Evolutionary conservation across 176 grass and related monocot genomes (phyloP), one percentile per base, ranked within the genome.

Genomic region (Thalia dealbata): DNA sequence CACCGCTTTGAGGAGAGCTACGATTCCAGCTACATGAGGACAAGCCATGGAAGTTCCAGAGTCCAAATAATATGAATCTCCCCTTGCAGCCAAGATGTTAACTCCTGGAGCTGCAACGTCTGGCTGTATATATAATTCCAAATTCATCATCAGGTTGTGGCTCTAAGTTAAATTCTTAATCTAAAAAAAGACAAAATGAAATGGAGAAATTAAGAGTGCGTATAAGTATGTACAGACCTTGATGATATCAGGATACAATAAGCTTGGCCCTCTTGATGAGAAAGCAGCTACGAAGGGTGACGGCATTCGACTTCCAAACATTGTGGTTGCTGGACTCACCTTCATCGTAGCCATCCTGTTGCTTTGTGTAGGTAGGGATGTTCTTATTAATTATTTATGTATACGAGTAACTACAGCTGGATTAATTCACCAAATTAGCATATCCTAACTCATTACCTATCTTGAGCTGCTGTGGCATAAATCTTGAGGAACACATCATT

Each of bases 41-140:
- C 90, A 92, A 52, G 90, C 82, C 90, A 92, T 89, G 18, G 90
- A 92, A 74, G 90, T 92, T 25, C 90, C 90, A 67, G 90, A 92
- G 3, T 79, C 27, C 55, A 92, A 29, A 51, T 86, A 79, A 56
- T 92, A 86, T 52, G 78, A 61, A 27, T 81, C 81, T 79, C 78
- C 82, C 86, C 78, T 84, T 50, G 90, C 83, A 19, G 86, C 86
- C 81, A 92, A 76, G 71, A 92, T 86, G 50, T 82, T 92, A 8
- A 89, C 23, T 50, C 90, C 90, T 12, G 90, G 90, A 32, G 86
- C 86, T 61, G 81, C 43, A 8, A 92, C 55, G 69, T 92, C 90
- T 0, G 90, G 90, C 90, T 92, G 69, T 48, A 48, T 10, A n/a
- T n/a, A n/a, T n/a, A 48, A 48, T 48, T 48, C 1, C 6, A 8